These are phyloP conservation scores for Immersiporthe knoxdaviesiana DNA, from an alignment of 2,329 filamentous ascomycete genomes.

Conservation along the genomic window DNA sequence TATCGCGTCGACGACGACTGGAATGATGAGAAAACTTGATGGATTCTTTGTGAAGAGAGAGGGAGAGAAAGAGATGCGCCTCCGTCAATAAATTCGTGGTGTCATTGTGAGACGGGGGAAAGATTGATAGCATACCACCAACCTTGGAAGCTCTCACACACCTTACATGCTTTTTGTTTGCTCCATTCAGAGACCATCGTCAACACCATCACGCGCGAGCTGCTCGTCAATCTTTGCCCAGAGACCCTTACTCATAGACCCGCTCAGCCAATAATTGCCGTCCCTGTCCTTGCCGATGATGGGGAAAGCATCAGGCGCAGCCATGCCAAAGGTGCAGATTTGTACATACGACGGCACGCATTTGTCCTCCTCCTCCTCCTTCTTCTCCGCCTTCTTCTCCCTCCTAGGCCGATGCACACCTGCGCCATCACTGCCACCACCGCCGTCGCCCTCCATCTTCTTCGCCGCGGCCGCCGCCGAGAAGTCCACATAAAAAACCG, in stretches of 20 bases:
- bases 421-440: background rate
- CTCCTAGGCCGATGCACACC: background rate
- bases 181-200: background rate
- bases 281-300: constrained; percentile 14
- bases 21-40: background rate
- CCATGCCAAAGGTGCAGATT: constrained; percentile 4
- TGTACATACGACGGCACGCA: constrained; percentile 12
- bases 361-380: no score
- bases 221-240: constrained; percentile 14
- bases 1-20: background rate
- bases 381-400: no score
- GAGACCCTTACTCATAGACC: constrained; percentile 8
- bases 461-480: constrained; percentile 32
- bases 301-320: constrained; percentile 13
- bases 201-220: background rate
- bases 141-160: no score
- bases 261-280: constrained; percentile 13
- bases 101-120: no score
- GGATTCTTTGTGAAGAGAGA: no score
- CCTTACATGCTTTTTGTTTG: background rate
- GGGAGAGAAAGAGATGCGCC: background rate
- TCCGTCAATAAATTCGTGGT: background rate
- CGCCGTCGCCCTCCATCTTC: no score
- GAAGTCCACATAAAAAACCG: constrained; percentile 37
- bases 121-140: background rate